phyloP scores from a whole-genome alignment of 139 green algal species.

The Chlamydomonas sphaeroides region DNA sequence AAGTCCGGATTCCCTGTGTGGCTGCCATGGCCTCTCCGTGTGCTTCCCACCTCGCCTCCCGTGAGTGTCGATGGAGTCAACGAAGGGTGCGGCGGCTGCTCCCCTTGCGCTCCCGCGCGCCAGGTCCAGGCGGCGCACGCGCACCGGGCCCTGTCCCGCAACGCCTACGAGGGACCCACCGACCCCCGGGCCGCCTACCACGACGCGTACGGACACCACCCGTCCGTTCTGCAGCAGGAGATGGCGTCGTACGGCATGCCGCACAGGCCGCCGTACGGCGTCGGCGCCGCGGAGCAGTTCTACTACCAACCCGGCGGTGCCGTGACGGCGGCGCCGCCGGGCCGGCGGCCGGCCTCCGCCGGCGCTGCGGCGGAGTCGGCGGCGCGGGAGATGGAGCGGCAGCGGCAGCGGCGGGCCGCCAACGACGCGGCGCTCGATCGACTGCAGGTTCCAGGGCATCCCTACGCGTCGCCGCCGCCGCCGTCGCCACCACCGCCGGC shows the following conservation, averaged over 20 bases:
- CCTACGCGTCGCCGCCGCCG: neutral
- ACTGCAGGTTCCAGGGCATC: neutral
- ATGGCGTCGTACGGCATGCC: too few relatives aligned
- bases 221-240: neutral
- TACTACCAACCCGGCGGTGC: neutral
- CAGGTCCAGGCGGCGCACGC: slow-evolving; percentile 11
- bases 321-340: neutral
- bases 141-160: slow-evolving; percentile 4
- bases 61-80: too few relatives aligned
- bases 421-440: neutral
- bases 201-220: neutral
- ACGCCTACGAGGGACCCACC: neutral
- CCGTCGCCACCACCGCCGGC: neutral
- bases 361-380: neutral
- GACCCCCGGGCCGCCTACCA: neutral
- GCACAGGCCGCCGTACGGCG: too few relatives aligned
- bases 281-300: too few relatives aligned
- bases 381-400: neutral
- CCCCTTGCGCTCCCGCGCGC: neutral
- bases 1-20: too few relatives aligned
- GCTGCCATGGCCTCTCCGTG: too few relatives aligned
- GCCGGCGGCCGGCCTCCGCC: slow-evolving; percentile 9
- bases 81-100: too few relatives aligned
- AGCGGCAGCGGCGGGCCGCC: neutral
- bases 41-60: too few relatives aligned